phyloP scores from a whole-genome alignment of 805 yeast species.

The Sungouiella blattae region DNA sequence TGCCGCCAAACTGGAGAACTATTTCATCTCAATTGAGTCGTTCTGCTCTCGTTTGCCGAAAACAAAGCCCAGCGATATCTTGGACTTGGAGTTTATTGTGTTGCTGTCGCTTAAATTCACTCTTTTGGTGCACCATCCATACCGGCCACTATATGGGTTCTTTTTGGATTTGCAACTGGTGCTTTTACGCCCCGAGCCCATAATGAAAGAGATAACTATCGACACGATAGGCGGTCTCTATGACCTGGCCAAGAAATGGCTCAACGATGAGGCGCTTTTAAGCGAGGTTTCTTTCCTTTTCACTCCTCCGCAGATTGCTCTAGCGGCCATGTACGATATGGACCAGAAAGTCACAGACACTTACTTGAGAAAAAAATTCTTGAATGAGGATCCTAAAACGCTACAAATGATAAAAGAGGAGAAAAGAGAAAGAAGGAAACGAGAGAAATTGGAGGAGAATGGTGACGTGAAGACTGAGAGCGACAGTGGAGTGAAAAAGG shows the following conservation, averaged over 20 bases:
- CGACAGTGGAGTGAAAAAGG: constrained; percentile 6
- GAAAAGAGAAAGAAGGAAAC: constrained; percentile 8
- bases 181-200: constrained; percentile 40
- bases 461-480: constrained; percentile 5
- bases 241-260: constrained; percentile 63
- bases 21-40: constrained; percentile 77
- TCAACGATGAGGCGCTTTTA: constrained; percentile 60
- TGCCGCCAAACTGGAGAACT: constrained; percentile 91
- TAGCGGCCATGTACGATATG: constrained; percentile 72
- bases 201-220: constrained; percentile 42
- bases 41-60: constrained; percentile 71
- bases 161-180: constrained; percentile 79
- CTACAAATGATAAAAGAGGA: constrained; percentile 12
- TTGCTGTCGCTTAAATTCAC: constrained; percentile 76
- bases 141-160: constrained; percentile 88
- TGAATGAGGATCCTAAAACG: constrained; percentile 14
- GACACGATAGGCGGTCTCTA: constrained; percentile 64
- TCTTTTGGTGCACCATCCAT: constrained; percentile 83
- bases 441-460: constrained; percentile 10
- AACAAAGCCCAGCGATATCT: constrained; percentile 60
- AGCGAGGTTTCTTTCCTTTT: constrained; percentile 74
- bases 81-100: constrained; percentile 76
- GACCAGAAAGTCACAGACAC: constrained; percentile 62
- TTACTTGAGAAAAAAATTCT: constrained; percentile 65
- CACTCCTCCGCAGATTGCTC: constrained; percentile 94